Evolutionary conservation across 768 basidiomycete genomes (phyloP).

Genomic region (Serendipita sp.): DNA sequence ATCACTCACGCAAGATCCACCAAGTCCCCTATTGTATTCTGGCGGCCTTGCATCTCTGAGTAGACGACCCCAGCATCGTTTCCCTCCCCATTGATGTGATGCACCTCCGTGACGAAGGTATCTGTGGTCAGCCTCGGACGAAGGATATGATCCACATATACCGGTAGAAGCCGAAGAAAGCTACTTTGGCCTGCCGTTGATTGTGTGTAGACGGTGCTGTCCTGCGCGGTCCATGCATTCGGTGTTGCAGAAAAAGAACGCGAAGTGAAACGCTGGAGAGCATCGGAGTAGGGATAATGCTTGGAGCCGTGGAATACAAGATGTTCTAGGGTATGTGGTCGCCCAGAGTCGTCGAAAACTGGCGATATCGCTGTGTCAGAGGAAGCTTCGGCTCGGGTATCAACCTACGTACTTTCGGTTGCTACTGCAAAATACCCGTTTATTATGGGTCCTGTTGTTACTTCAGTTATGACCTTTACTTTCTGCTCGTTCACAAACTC

Average conservation of each 20-base stretch:
- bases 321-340: conserved; percentile 93
- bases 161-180: conserved; percentile 69
- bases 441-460: conserved; percentile 55
- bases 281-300: conserved; percentile 68
- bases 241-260: neutral
- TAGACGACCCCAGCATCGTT: conserved; percentile 94
- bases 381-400: conserved; percentile 36
- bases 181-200: conserved; percentile 92
- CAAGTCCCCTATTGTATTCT: conserved; percentile 82
- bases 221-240: conserved; percentile 95
- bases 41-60: conserved; percentile 90
- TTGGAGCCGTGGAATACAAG: conserved; percentile 92
- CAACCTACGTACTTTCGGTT: conserved; percentile 65
- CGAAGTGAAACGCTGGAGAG: conserved; percentile 16
- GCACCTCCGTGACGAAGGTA: conserved; percentile 68
- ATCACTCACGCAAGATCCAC: conserved; percentile 64
- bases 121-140: conserved; percentile 87
- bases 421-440: conserved; percentile 83
- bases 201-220: conserved; percentile 91
- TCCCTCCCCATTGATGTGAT: conserved; percentile 82
- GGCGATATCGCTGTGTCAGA: conserved; percentile 14
- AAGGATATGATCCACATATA: conserved; percentile 92
- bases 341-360: conserved; percentile 92
- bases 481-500: too few species aligned
- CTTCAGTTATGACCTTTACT: neutral